Evolutionary conservation across 2,329 filamentous ascomycete genomes (phyloP).

Genomic region (Aspergillus fumigatus): DNA sequence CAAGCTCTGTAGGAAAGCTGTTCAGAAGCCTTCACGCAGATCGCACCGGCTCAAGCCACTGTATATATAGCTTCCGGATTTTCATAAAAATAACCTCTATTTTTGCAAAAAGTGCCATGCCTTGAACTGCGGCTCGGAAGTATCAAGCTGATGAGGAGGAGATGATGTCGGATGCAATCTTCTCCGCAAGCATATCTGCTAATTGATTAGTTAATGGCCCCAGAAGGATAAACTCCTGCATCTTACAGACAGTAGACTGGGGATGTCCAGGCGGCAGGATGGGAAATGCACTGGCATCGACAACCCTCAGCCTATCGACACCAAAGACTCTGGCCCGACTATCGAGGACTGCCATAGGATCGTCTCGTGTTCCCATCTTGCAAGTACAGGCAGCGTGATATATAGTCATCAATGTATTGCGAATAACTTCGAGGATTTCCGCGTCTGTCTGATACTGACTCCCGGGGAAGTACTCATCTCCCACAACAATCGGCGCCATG

Average conservation of each 20-base stretch:
- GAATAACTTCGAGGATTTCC: constrained; percentile 38
- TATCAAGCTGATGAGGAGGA: neutral
- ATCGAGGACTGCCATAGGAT: constrained; percentile 32
- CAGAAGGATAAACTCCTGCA: neutral
- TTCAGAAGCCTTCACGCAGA: neutral
- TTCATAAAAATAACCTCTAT: too few species aligned
- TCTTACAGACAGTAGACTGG: constrained; percentile 38
- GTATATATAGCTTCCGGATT: too few species aligned
- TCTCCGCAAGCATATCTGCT: constrained; percentile 41
- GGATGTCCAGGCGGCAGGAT: constrained; percentile 40
- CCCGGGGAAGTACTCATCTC: constrained; percentile 38
- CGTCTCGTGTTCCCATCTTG: constrained; percentile 26
- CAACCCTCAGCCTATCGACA: constrained; percentile 29
- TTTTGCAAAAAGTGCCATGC: neutral
- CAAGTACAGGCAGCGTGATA: constrained; percentile 30
- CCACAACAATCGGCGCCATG: constrained; percentile 28
- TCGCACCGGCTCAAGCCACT: too few species aligned
- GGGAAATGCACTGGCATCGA: constrained; percentile 37
- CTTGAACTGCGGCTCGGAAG: too few species aligned
- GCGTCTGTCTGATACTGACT: constrained; percentile 36
- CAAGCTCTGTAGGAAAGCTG: neutral
- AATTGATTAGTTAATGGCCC: constrained; percentile 2
- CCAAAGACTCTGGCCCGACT: constrained; percentile 28
- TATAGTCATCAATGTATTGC: constrained; percentile 25
- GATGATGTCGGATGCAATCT: constrained; percentile 34